Base-by-base conservation (phyloP, 106 monocot species). In the Platanthera guangdongensis region DNA sequence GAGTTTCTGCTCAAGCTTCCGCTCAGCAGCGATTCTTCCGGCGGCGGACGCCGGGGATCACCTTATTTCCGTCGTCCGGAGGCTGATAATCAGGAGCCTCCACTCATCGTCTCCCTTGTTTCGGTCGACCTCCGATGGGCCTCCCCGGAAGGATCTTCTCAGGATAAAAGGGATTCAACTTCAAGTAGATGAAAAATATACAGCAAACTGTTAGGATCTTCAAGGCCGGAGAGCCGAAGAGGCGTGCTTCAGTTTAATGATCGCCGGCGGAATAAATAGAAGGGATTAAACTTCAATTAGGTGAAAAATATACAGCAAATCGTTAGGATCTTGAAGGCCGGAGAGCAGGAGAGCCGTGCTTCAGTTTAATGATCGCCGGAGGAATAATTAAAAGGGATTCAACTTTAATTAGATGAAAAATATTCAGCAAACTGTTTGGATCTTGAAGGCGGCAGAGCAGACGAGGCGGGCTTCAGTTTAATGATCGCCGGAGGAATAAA, bases 11-110 rank as follows among this genome's bases (percentile, higher is more conserved):
- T 46, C 47, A 9, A 57, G 55, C 47, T 80, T 83, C 63, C 74
- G 83, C 9, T 53, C 60, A n/a, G 71, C 80, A 1, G 46, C 60
- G 11, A 18, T 75, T 12, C 63, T 82, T 16, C 79, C 80, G 22
- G 52, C 62, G 16, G 28, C 67, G 1, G 57, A 71, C 25, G 14
- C 76, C 7, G 64, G 69, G 12, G 83, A 81, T 7, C 76, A 71
- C 59, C 72, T 87, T 14, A 83, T 87, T 57, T 60, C 80, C 18
- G 83, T 81, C 30, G 53, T 84, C 8, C 45, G 87, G 67, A 74
- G 72, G 72, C 70, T 87, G 10, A 70, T 87, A 69, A 78, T 78
- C 47, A 81, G 83, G 4, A 71, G 78, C 72, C 81, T 87, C 8
- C 70, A 57, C 19, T 71, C 80, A 16, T 78, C 83, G 18, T 47